Conservation (phyloP, 2,329 filamentous ascomycete species). For the Orbilia quercus region DNA sequence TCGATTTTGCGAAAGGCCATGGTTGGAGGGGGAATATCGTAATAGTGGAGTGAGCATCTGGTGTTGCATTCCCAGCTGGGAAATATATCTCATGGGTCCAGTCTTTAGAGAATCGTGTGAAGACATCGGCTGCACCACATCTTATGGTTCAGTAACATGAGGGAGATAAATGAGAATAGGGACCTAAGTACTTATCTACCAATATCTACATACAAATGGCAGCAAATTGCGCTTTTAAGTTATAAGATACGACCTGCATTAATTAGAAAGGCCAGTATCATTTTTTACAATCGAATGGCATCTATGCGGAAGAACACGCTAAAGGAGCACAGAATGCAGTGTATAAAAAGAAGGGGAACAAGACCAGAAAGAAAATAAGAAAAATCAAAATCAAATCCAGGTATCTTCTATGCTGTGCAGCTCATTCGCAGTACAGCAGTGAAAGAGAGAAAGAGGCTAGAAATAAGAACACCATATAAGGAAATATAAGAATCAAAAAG, state of each 20-base stretch:
- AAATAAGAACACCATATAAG: neutral
- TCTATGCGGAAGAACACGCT: conserved; percentile 47
- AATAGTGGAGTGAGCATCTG: neutral
- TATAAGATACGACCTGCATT: neutral
- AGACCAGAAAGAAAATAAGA: too few species aligned
- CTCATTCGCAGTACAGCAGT: conserved; percentile 2
- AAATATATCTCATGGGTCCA: too few species aligned
- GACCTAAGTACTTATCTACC: too few species aligned
- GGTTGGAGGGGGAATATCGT: neutral
- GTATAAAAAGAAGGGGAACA: conserved; percentile 14
- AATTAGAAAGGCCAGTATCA: conserved; percentile 5
- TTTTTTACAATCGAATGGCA: conserved; percentile 6
- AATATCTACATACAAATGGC: too few species aligned
- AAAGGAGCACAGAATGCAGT: conserved; percentile 44
- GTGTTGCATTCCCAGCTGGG: too few species aligned
- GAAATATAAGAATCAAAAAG: neutral
- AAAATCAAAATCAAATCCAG: neutral
- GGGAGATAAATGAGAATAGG: too few species aligned
- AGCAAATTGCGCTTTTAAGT: neutral
- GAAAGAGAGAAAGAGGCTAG: neutral
- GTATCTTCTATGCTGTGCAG: conserved; percentile 21
- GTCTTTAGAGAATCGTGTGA: too few species aligned
- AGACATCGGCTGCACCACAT: too few species aligned
- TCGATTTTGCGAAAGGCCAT: conserved; percentile 70
- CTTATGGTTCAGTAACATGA: too few species aligned